phyloP scores from a whole-genome alignment of 1,139 yeast species.

The Lodderomyces jiufengensis region DNA sequence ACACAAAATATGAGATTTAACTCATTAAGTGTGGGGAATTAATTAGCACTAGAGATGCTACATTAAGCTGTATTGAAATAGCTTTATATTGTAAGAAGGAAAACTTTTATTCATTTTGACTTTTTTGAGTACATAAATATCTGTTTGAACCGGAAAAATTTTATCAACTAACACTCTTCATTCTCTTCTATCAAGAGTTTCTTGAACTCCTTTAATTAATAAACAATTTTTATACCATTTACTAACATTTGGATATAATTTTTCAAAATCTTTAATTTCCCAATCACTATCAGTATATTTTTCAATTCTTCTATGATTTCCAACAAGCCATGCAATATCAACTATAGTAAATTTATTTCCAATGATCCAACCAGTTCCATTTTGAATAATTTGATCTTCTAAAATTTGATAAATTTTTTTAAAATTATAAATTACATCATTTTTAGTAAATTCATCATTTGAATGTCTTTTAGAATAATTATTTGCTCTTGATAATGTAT shows the following conservation, averaged over 20 bases:
- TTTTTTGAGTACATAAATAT: too few species aligned
- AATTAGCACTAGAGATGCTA: too few species aligned
- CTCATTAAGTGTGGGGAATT: too few species aligned
- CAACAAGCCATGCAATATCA: constrained; percentile 10
- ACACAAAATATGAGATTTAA: too few species aligned
- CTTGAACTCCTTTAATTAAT: constrained; percentile 7
- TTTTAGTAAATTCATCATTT: constrained; percentile 1
- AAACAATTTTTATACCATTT: constrained; percentile 9
- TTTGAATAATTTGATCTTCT: constrained; percentile 3
- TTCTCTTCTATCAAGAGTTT: constrained; percentile 3
- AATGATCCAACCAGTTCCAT: constrained; percentile 7
- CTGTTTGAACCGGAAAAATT: too few species aligned
- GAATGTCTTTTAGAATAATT: background rate
- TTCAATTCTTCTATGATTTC: constrained; percentile 10
- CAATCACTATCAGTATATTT: constrained; percentile 3
- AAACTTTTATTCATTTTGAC: too few species aligned
- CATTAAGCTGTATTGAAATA: too few species aligned
- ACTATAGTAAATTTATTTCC: constrained; percentile 13
- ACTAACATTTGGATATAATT: constrained; percentile 8
- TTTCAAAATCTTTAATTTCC: constrained; percentile 7
- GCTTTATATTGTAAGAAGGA: too few species aligned
- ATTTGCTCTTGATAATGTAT: constrained; percentile 2
- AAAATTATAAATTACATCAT: constrained; percentile 1
- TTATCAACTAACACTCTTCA: too few species aligned
- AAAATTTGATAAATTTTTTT: constrained; percentile 5